These are phyloP conservation scores for Huntiella moniliformis DNA, from an alignment of 2,329 filamentous ascomycete genomes.

Conservation along the genomic window DNA sequence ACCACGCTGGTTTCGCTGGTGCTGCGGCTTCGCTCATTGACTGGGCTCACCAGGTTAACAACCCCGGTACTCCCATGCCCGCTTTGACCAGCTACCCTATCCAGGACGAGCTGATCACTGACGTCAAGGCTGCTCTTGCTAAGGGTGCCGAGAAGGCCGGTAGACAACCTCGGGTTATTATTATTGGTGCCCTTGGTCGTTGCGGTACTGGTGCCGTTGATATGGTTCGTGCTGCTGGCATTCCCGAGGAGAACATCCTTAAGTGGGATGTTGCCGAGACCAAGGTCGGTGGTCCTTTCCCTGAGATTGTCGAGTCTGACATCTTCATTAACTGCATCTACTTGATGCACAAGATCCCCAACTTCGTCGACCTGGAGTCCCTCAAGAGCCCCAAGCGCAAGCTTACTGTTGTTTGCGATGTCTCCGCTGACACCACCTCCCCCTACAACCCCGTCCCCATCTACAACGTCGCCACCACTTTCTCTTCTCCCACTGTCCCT, in stretches of 20 bases:
- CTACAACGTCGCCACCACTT: constrained; percentile 71
- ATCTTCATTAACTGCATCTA: constrained; percentile 86
- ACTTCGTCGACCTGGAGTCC: constrained; percentile 56
- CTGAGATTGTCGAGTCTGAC: constrained; percentile 55
- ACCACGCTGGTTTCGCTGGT: constrained; percentile 58
- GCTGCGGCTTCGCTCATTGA: constrained; percentile 57
- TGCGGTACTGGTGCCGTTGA: constrained; percentile 76
- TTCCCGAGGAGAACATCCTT: constrained; percentile 29
- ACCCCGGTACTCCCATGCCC: constrained; percentile 49
- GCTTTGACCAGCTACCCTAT: constrained; percentile 52
- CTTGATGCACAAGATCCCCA: constrained; percentile 57
- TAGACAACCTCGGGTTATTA: constrained; percentile 51
- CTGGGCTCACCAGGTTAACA: constrained; percentile 66
- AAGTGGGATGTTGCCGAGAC: constrained; percentile 65
- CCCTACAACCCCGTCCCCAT: constrained; percentile 56
- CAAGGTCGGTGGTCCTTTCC: constrained; percentile 49
- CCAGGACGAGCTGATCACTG: constrained; percentile 45
- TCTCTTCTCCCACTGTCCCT: constrained; percentile 68
- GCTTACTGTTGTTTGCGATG: constrained; percentile 65
- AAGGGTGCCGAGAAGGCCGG: constrained; percentile 45
- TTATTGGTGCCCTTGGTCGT: constrained; percentile 70
- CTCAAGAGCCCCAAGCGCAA: constrained; percentile 50
- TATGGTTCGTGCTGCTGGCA: constrained; percentile 52
- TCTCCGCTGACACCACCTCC: constrained; percentile 57
- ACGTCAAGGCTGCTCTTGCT: constrained; percentile 54